Conservation (phyloP, 768 basidiomycete genomes). For the Boletellus sp. region DNA sequence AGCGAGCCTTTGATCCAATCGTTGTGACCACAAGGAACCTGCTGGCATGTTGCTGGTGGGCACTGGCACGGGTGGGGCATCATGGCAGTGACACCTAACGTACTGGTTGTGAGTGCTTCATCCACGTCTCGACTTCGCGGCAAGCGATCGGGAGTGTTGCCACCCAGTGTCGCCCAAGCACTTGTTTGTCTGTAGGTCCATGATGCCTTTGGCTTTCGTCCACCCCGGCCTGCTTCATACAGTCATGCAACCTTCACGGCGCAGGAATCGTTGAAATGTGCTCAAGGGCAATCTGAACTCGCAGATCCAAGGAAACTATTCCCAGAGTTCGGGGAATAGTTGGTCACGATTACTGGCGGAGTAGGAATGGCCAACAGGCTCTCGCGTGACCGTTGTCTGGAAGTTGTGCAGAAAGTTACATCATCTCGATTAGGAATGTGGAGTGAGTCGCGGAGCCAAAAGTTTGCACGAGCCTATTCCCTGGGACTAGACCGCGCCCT, state of each 20-base stretch:
- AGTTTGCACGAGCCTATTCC: background rate
- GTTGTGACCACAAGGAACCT: background rate
- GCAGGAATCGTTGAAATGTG: no score
- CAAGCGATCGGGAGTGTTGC: background rate
- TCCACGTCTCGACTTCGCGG: background rate
- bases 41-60: background rate
- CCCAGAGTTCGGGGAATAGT: no score
- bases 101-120: background rate
- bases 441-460: background rate
- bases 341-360: background rate
- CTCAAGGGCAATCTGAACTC: no score
- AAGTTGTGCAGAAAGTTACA: background rate
- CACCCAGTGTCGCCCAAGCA: background rate
- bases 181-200: background rate
- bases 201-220: background rate
- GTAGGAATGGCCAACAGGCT: background rate
- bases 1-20: background rate
- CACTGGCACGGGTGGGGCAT: background rate
- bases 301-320: background rate
- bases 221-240: no score
- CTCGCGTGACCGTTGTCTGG: background rate
- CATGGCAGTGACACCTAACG: background rate
- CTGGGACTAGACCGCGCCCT: background rate
- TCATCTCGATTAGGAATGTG: constrained; percentile 11
- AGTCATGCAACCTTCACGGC: no score